Conservation (phyloP, 2,329 filamentous ascomycete genomes). For the Penicillium sp. region DNA sequence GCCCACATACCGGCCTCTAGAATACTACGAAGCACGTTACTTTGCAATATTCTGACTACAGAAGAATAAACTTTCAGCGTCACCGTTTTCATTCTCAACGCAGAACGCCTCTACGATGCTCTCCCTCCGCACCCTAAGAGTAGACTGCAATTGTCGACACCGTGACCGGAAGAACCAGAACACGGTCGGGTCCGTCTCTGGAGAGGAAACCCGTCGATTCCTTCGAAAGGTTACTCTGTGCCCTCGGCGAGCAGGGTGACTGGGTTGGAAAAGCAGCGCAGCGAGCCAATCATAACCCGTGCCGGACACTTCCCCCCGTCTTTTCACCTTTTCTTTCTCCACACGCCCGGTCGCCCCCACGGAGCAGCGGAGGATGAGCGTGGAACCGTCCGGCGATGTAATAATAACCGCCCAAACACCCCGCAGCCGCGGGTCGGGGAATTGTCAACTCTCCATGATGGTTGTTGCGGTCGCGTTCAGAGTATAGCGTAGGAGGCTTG, state of each 20-base stretch:
- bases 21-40: not conserved
- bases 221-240: not conserved
- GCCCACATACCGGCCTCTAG: not conserved
- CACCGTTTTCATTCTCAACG: too few relatives aligned
- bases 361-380: not conserved
- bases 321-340: not conserved
- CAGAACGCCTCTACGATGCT: not conserved
- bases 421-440: not conserved
- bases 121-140: not conserved
- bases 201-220: not conserved
- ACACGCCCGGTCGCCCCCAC: not conserved
- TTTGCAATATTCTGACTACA: not conserved
- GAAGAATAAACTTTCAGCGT: not conserved
- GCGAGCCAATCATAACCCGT: not conserved
- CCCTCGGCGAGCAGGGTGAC: not conserved
- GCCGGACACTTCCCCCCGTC: conserved; percentile 3
- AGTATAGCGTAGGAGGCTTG: not conserved
- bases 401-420: not conserved
- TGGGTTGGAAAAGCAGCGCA: not conserved
- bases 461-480: not conserved
- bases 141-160: not conserved
- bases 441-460: not conserved
- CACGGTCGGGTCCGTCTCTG: not conserved
- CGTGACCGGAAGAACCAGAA: not conserved
- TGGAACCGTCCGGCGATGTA: not conserved